Conservation (phyloP, 768 basidiomycete genomes). For the Agaricus blazei region DNA sequence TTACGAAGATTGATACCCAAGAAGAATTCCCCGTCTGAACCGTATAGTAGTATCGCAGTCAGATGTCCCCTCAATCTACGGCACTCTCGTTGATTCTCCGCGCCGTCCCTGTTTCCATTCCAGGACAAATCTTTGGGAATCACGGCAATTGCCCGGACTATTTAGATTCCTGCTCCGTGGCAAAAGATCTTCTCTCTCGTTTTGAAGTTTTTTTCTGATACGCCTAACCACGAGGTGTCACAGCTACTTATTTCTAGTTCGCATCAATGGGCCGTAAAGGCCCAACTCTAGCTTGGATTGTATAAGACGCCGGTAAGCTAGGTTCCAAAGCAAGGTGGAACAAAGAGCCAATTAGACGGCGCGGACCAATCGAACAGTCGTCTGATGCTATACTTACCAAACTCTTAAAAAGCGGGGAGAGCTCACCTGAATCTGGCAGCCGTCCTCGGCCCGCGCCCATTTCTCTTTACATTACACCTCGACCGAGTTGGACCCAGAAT, state of each 20-base stretch:
- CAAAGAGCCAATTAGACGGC: slow-evolving; percentile 21
- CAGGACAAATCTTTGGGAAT: not conserved
- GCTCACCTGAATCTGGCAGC: slow-evolving; percentile 6
- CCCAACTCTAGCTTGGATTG: not conserved
- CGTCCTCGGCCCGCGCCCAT: slow-evolving; percentile 6
- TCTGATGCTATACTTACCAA: slow-evolving; percentile 1
- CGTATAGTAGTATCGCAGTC: not conserved
- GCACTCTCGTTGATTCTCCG: not conserved
- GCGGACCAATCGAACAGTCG: slow-evolving; percentile 15
- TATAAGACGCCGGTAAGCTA: not conserved
- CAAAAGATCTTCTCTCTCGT: not conserved
- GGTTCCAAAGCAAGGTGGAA: slow-evolving; percentile 12
- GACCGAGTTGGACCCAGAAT: slow-evolving; percentile 18
- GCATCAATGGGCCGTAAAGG: not conserved
- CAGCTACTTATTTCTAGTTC: not conserved
- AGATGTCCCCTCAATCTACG: slow-evolving; percentile 11
- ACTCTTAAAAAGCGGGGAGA: slow-evolving; percentile 3
- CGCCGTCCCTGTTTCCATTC: not conserved
- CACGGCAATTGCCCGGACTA: not conserved
- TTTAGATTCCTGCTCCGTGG: not conserved
- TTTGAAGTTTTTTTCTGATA: not conserved
- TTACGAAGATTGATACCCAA: slow-evolving; percentile 10
- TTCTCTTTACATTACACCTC: slow-evolving; percentile 3
- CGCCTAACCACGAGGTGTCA: not conserved
- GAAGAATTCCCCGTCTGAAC: not conserved